These are phyloP conservation scores for Fusarium coicis DNA, from an alignment of 2,329 filamentous ascomycete species.

Conservation along the genomic window DNA sequence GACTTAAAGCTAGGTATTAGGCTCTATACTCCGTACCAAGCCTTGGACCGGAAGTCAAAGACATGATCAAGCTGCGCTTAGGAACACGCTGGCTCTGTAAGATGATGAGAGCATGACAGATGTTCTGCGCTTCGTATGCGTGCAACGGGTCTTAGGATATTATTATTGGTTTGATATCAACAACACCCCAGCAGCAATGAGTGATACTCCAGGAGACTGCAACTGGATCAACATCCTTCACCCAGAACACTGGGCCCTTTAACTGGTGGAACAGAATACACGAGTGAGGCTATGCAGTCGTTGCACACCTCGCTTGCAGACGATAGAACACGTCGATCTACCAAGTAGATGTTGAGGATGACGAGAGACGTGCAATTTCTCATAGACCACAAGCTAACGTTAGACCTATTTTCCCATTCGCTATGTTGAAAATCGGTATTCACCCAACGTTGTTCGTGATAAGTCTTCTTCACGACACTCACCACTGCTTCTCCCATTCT, in stretches of 20 bases:
- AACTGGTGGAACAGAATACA: not conserved
- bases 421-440: not conserved
- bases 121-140: conserved; percentile 20
- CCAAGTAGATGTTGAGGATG: conserved; percentile 1
- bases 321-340: not conserved
- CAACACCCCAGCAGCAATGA: not conserved
- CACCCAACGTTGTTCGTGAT: not conserved
- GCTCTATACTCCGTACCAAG: not conserved
- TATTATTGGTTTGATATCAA: conserved; percentile 20
- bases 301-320: conserved; percentile 11
- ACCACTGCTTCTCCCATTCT: conserved; percentile 2
- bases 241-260: not conserved
- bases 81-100: conserved; percentile 6
- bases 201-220: not conserved
- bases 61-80: not conserved
- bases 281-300: not conserved
- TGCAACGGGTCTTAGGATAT: conserved; percentile 10
- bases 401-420: conserved; percentile 1
- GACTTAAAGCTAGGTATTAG: not conserved
- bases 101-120: conserved; percentile 41
- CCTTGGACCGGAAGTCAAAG: not conserved
- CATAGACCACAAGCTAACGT: conserved; percentile 4
- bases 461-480: conserved; percentile 4
- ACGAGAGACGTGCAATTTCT: conserved; percentile 25
- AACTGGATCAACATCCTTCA: not conserved